phyloP scores from a whole-genome alignment of 23 red algal genomes.

The Agarophyton chilense region DNA sequence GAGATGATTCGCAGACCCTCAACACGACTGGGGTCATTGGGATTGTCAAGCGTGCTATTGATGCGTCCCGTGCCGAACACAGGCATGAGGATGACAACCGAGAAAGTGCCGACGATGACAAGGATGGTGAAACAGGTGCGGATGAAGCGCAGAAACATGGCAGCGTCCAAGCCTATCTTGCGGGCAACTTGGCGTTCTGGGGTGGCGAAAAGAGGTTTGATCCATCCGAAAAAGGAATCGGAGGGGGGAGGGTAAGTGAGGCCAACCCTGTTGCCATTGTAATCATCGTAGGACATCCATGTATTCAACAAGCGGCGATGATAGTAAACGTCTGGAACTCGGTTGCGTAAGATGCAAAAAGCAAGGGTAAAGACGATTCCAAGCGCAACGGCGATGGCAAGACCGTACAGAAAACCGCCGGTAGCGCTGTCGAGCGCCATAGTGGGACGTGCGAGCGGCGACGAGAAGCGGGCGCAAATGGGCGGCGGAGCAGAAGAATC shows the following conservation, averaged over 20 bases:
- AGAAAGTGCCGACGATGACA: slow-evolving; percentile 30
- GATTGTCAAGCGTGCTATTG: not conserved
- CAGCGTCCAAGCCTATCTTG: slow-evolving; percentile 70
- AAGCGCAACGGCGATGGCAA: slow-evolving; percentile 21
- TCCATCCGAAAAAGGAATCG: slow-evolving; percentile 54
- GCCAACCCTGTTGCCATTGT: slow-evolving; percentile 50
- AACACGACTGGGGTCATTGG: slow-evolving; percentile 25
- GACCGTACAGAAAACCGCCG: slow-evolving; percentile 23
- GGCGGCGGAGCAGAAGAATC: too few species aligned
- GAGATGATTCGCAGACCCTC: slow-evolving; percentile 63
- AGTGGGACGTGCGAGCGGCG: not conserved
- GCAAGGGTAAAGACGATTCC: slow-evolving; percentile 4
- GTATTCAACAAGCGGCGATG: slow-evolving; percentile 43
- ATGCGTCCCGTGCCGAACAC: slow-evolving; percentile 64
- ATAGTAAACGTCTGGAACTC: slow-evolving; percentile 56
- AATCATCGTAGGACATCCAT: slow-evolving; percentile 37
- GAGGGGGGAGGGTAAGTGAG: slow-evolving; percentile 7
- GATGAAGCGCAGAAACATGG: slow-evolving; percentile 69
- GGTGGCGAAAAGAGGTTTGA: slow-evolving; percentile 41
- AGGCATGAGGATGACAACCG: slow-evolving; percentile 68
- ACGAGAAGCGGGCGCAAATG: too few species aligned
- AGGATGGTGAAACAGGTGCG: slow-evolving; percentile 27
- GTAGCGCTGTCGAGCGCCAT: slow-evolving; percentile 53
- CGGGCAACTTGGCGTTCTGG: slow-evolving; percentile 37
- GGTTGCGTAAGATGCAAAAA: slow-evolving; percentile 48